These are phyloP conservation scores for Trichodelitschia bisporula DNA, from an alignment of 495 filamentous ascomycete species.

Conservation along the genomic window DNA sequence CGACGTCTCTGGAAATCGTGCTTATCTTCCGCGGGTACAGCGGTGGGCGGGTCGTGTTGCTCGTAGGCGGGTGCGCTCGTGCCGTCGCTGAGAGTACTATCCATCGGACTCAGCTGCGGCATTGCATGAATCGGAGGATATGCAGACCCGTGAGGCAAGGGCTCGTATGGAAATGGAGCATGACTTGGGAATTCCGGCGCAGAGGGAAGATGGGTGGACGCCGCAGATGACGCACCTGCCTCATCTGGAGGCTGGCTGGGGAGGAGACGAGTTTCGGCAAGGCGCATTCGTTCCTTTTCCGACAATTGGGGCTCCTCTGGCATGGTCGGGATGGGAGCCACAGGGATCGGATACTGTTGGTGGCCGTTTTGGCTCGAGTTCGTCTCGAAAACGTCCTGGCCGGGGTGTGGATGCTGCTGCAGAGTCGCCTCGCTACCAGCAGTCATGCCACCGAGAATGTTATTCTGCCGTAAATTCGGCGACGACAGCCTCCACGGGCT, in stretches of 20 bases:
- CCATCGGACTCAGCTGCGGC: not conserved
- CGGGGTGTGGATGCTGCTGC: not conserved
- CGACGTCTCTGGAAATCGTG: slow-evolving; percentile 58
- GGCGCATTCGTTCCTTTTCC: slow-evolving; percentile 17
- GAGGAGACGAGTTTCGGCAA: slow-evolving; percentile 15
- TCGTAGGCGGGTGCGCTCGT: not conserved
- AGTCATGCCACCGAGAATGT: not conserved
- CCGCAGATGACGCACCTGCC: slow-evolving; percentile 2
- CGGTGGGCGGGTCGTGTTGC: slow-evolving; percentile 7
- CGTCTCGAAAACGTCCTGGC: not conserved
- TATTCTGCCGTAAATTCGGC: too few relatives aligned
- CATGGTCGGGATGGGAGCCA: slow-evolving; percentile 2
- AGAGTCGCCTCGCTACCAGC: slow-evolving; percentile 2
- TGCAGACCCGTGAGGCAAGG: slow-evolving; percentile 3
- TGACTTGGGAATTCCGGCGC: slow-evolving; percentile 10
- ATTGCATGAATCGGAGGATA: not conserved
- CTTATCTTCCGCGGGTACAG: slow-evolving; percentile 41
- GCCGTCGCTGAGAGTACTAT: not conserved
- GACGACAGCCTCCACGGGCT: not conserved
- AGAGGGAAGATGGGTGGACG: slow-evolving; percentile 4
- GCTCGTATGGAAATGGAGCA: slow-evolving; percentile 3
- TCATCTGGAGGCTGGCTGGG: slow-evolving; percentile 15
- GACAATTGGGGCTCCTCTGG: slow-evolving; percentile 11
- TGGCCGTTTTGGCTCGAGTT: not conserved
- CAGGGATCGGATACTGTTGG: slow-evolving; percentile 1